These are phyloP conservation scores for Schizophyllum amplum DNA, from an alignment of 1,284 basidiomycete species.

Conservation along the genomic window DNA sequence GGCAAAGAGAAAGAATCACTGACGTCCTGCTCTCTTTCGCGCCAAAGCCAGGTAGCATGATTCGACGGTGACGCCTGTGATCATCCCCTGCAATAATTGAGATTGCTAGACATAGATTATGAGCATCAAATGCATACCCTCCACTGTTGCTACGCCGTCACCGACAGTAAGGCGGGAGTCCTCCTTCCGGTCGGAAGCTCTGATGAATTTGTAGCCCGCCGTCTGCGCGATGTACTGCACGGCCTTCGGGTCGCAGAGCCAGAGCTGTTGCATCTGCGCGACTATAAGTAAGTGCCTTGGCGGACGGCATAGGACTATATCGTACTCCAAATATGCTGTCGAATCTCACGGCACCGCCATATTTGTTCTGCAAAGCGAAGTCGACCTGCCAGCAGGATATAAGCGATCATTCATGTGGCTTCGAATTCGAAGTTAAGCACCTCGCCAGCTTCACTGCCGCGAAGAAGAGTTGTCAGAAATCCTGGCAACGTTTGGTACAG, in stretches of 20 bases:
- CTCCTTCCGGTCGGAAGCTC: conserved; percentile 24
- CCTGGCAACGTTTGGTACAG: too few species aligned
- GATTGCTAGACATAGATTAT: not conserved
- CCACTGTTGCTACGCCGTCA: conserved; percentile 11
- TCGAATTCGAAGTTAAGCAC: not conserved
- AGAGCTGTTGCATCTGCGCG: conserved; percentile 28
- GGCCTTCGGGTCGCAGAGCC: conserved; percentile 33
- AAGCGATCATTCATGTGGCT: not conserved
- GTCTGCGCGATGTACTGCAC: conserved; percentile 34
- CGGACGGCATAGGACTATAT: not conserved
- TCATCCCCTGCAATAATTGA: conserved; percentile 18
- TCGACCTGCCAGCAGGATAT: not conserved
- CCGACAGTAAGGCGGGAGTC: conserved; percentile 20
- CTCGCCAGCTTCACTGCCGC: not conserved
- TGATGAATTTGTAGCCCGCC: conserved; percentile 28
- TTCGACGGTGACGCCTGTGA: conserved; percentile 28
- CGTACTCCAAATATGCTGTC: not conserved
- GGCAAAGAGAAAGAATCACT: conserved; percentile 23
- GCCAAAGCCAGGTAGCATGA: conserved; percentile 30
- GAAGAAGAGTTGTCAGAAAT: too few species aligned
- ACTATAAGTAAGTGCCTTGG: not conserved
- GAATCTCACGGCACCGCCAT: not conserved
- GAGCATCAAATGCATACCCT: too few species aligned
- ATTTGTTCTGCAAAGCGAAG: not conserved
- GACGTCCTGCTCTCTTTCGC: conserved; percentile 24